Base-by-base conservation (phyloP, 352 stramenopile genomes). In the Stephanocyclus meneghinianus region DNA sequence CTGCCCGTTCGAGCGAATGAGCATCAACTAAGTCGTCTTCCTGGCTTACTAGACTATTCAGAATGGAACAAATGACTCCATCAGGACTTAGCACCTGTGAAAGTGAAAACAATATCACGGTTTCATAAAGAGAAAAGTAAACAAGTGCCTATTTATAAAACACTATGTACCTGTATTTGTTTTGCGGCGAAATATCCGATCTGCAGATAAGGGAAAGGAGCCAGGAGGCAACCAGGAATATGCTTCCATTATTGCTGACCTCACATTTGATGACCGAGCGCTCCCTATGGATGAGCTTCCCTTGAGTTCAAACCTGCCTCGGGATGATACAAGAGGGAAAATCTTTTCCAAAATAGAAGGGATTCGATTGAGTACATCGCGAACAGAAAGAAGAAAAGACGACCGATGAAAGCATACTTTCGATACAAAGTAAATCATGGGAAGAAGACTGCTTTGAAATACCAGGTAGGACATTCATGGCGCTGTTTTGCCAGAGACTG, bases 181-280 rank as follows among this genome's bases (percentile, higher is more conserved):
- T 64, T 51, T n/a, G 76, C 79, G 26, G 90, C 84, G 76, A 93
- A 93, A 94, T 26, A 94, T 86, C n/a, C 81, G 76, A 77, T 93
- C 87, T 13, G 90, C 88, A 63, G 85, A 86, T 74, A 92, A 85
- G 18, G 88, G 88, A 45, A 88, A 94, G 40, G 87, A 93, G 18
- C 90, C 90, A 63, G 90, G 85, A 63, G 90, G 90, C 3, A 94
- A 67, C 90, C 88, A 94, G 37, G 85, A 83, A 71, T 93, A 94
- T 11, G 90, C 86, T 71, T 94, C 89, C 74, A 94, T 81, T 11
- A 94, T 80, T 21, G 85, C 90, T 37, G 88, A 86, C 71, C 87
- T 91, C 32, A 85, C 76, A 62, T 83, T 92, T 29, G 92, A 87
- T 6, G 91, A 62, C 42, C 85, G 65, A n/a, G 74, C 65, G 40